Evolutionary conservation across 2,329 filamentous ascomycete genomes (phyloP), one percentile per base, ranked within the genome.

Genomic region (Uncinocarpus reesii): DNA sequence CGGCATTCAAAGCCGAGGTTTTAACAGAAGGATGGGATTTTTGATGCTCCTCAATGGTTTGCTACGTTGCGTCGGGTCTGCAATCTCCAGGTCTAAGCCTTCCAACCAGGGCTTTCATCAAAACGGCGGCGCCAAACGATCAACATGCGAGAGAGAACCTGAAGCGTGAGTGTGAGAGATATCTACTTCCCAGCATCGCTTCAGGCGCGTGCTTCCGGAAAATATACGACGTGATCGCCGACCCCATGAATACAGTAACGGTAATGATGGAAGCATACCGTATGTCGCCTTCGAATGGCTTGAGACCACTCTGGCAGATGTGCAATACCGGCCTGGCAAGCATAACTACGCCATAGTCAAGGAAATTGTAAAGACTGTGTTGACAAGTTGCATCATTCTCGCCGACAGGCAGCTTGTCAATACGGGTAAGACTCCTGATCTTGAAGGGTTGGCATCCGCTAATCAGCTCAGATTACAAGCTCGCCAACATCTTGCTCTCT

Each of bases 261-360:
- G 31, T n/a, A n/a, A 34, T 23, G 21, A 20, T 42, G 41, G 21
- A 29, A 47, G 29, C 37, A 42, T 36, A 41, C 10, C 31, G 31
- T 34, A 34, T n/a, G 31, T 38, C 20, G 50, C 50, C 8, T 49
- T 49, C 10, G 47, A 52, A 41, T 47, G 50, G 47, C 50, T 52
- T 0, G 42, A 52, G 2, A 43, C 47, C 32, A 52, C 50, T 34
- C 47, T 52, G 34, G 29, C 15, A 23, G 50, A 52, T 18, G 47
- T 52, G 34, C 4, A 52, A 52, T 49, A 49, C 36, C 34, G 16
- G 41, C 47, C 50, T 49, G 23, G 23, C 36, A 49, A 36, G 34
- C 41, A 26, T 37, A 52, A 7, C 28, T 51, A 51, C 23, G 21
- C 46, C 41, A 20, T 47, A 13, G 42, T 47, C 15, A 35, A 15